These are phyloP conservation scores for Fusarium oxysporum DNA, from an alignment of 2,329 filamentous ascomycete species.

Conservation along the genomic window DNA sequence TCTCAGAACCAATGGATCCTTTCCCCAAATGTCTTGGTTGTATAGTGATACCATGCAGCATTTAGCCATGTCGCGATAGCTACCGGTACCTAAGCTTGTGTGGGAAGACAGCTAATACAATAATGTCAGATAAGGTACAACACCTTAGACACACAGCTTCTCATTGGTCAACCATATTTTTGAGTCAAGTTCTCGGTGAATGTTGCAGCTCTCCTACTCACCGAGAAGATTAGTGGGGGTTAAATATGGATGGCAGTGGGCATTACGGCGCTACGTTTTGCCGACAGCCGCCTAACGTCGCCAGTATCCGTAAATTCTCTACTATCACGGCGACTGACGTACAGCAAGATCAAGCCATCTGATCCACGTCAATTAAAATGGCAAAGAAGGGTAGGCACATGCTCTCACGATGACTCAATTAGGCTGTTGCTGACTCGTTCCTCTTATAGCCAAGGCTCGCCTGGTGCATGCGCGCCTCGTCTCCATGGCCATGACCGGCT, in stretches of 20 bases:
- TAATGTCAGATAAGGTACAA: conserved; percentile 5
- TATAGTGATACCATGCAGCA: conserved; percentile 2
- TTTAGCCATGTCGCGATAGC: conserved; percentile 25
- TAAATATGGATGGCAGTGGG: neutral
- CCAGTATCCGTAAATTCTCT: conserved; percentile 42
- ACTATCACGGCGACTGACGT: conserved; percentile 23
- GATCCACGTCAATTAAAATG: conserved; percentile 37
- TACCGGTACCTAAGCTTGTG: neutral
- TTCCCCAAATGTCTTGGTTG: neutral
- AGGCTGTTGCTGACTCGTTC: conserved; percentile 18
- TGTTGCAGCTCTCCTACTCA: neutral
- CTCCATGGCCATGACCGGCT: conserved; percentile 99
- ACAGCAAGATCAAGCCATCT: conserved; percentile 28
- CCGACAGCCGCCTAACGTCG: conserved; percentile 28
- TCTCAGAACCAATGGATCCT: neutral
- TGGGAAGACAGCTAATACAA: neutral
- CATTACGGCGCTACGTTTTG: conserved; percentile 36
- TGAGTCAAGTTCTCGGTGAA: conserved; percentile 8
- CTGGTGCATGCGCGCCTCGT: conserved; percentile 93
- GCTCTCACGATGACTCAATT: neutral
- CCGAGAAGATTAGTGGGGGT: conserved; percentile 2
- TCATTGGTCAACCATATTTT: conserved; percentile 33
- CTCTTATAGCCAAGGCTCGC: conserved; percentile 81
- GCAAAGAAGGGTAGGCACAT: conserved; percentile 44
- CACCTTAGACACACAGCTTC: neutral